Percentiles rank a stretch among this genome's conserved stretches.
phyloP scores from a whole-genome alignment of 108 stramenopile species.

The Nannochloropsis oceanica region DNA sequence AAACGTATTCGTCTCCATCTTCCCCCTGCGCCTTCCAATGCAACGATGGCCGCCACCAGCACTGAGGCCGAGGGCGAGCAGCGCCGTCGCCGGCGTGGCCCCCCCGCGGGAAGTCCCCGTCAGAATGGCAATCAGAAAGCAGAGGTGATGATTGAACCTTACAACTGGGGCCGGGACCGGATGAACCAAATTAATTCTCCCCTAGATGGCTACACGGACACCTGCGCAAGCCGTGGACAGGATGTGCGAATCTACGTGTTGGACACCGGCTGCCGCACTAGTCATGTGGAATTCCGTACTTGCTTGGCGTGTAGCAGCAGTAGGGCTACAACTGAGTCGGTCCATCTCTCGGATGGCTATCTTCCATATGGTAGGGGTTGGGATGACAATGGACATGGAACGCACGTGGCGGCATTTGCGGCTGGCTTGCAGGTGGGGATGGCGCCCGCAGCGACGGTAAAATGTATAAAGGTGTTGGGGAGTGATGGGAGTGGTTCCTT shows the following conservation, averaged over 20 bases:
- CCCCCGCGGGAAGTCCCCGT: background rate
- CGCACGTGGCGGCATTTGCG: background rate
- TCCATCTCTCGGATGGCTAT: background rate
- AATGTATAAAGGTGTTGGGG: background rate
- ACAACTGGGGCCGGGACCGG: background rate
- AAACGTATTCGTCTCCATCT: background rate
- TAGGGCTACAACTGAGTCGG: background rate
- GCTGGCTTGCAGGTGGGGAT: background rate
- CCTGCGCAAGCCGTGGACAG: background rate
- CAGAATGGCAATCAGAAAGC: background rate
- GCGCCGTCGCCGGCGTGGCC: background rate
- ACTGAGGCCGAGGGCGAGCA: background rate
- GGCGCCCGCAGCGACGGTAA: background rate
- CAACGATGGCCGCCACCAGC: background rate
- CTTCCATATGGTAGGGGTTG: background rate
- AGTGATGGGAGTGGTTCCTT: background rate
- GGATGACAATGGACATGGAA: background rate
- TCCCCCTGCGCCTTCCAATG: background rate
- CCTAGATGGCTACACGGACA: background rate
- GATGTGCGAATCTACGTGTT: background rate
- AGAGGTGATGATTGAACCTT: background rate
- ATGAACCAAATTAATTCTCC: background rate
- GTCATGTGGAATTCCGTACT: background rate
- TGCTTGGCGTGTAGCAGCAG: background rate
- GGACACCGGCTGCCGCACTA: background rate